These are phyloP conservation scores for Wickerhamomyces pijperi DNA, from an alignment of 805 yeast genomes.

Conservation along the genomic window DNA sequence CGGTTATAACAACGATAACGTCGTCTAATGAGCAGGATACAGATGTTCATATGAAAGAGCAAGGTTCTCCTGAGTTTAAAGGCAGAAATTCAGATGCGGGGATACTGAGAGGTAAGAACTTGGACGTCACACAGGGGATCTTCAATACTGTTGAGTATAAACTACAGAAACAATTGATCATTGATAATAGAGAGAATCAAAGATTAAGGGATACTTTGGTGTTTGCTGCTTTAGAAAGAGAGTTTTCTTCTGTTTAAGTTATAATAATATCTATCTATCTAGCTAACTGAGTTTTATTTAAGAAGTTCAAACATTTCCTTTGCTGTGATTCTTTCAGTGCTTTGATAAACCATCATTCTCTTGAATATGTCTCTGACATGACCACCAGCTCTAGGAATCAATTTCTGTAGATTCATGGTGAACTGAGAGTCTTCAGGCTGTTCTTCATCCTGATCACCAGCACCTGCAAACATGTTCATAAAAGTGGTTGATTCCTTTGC, in stretches of 20 bases:
- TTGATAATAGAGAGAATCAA: background rate
- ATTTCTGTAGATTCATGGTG: slow-evolving; percentile 13
- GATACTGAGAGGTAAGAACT: no score
- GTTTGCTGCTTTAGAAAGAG: background rate
- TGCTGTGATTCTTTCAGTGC: slow-evolving; percentile 22
- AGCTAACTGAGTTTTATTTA: no score
- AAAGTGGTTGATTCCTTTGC: slow-evolving; percentile 27
- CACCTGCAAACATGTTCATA: slow-evolving; percentile 14
- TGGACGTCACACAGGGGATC: background rate
- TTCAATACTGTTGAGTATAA: background rate
- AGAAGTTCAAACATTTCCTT: slow-evolving; percentile 6
- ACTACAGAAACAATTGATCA: background rate
- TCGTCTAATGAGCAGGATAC: no score
- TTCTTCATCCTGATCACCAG: slow-evolving; percentile 8
- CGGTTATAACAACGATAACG: no score
- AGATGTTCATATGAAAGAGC: no score
- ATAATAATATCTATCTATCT: background rate
- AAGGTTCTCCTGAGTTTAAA: no score
- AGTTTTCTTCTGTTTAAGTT: background rate
- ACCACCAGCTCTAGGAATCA: slow-evolving; percentile 24
- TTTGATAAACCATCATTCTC: slow-evolving; percentile 33
- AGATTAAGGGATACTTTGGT: background rate
- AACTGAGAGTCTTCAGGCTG: slow-evolving; percentile 6
- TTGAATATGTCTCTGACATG: slow-evolving; percentile 21
- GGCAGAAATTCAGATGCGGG: no score